Base-by-base conservation (phyloP, 2,329 filamentous ascomycete genomes). In the Aspergillus tanneri region DNA sequence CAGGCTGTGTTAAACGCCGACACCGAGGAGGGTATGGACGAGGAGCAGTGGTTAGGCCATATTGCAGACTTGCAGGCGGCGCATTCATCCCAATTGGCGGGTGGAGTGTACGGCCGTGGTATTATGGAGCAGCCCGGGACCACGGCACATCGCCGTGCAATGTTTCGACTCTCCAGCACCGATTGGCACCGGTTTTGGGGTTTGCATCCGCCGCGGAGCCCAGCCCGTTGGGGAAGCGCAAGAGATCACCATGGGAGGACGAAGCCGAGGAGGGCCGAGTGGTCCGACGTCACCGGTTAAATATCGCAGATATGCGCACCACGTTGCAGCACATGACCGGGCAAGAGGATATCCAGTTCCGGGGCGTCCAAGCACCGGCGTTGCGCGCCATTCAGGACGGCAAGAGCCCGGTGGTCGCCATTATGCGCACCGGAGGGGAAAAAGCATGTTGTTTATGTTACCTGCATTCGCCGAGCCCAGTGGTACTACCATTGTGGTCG, bases 51-150 rank as follows among this genome's bases (percentile, higher is more conserved):
- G 43, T 18, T 43, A 2, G 12, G 44, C 8, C 2, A 50, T 28
- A 52, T 55, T 28, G n/a, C n/a, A n/a, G n/a, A 55, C 23, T 30
- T 47, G 8, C 10, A 55, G 12, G 44, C 41, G 1, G 40, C 37
- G 8, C 8, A 44, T 25, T 44, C 21, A n/a, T n/a, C 22, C 3
- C 12, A 44, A 11, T 3, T 27, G 2, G 30, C 30, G 4, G 41
- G 30, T 0, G 25, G 35, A n/a, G 18, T 44, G 12, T 44, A 44
- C 22, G 9, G 36, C 36, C 21, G 21, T 12, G n/a, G 14, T 11
- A 19, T 39, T 19, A 39, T 39, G 36, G 36, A 39, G 36, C 12
- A 25, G 18, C 19, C 36, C 5, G 36, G 36, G 4, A 39, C 36
- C 12, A 39, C 36, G 8, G 21, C 36, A 2, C 21, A 39, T 14